Base-by-base conservation (phyloP, 257 asterid species). In the Solanum arcanum region DNA sequence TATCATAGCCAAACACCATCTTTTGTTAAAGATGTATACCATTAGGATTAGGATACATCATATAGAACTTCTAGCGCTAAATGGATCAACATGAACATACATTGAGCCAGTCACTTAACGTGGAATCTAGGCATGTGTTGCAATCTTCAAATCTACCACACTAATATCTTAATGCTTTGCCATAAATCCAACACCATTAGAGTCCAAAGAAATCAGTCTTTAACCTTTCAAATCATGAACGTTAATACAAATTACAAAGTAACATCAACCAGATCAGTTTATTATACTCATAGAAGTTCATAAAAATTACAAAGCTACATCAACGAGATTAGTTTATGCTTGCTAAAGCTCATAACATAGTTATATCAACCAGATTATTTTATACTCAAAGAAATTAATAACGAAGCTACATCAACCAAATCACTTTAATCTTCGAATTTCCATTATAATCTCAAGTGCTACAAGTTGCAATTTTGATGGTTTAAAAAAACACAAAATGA, bases 161-260 rank as follows among this genome's bases (percentile, higher is more conserved):
- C 15, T 44, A n/a, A 3, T 8, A 15, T 44, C 14, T 1, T 25
- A 0, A 33, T 23, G 21, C 6, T 13, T 7, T 0, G 0, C 14
- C 12, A 9, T 20, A 3, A 35, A 73, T 72, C 21, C 27, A 6
- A n/a, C 0, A 16, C 14, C 14, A 2, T n/a, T 75, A 0, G 46
- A 33, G 14, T 33, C 0, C 2, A 33, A 25, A 25, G 9, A 20
- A 31, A 68, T 0, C 7, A 14, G 12, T 3, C 9, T 14, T 68
- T 6, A 66, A 6, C 70, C 3, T 25, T 66, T 66, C 20, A 5
- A 1, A 1, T 3, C 10, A 25, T n/a, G 70, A n/a, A 60, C 12
- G 11, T 68, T 12, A 2, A 31, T 9, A 16, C 42, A 31, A 33
- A 16, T 70, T 70, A 15, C 23, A 15, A 33, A 70, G 11, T 15